A percentile compares a stretch with the other conserved stretches of the same genome.
These are phyloP conservation scores for Rhizoclosmatium globosum DNA, from an alignment of 192 early-diverging fungal genomes.

Conservation along the genomic window DNA sequence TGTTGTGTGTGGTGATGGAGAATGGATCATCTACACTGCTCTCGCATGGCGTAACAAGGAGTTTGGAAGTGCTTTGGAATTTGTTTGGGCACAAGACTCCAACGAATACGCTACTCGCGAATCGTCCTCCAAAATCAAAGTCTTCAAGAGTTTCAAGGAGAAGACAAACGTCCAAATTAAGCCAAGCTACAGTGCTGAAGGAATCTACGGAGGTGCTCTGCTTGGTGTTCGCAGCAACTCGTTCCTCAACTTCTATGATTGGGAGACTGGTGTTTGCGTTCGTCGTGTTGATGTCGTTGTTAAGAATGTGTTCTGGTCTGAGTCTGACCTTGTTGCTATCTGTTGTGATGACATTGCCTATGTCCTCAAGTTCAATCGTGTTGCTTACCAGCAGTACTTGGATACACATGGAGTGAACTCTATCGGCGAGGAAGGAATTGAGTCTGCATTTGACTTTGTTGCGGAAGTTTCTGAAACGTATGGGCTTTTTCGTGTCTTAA, in stretches of 20 bases:
- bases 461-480: slow-evolving; percentile 88
- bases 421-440: slow-evolving; percentile 91
- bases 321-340: slow-evolving; percentile 91
- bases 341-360: slow-evolving; percentile 94
- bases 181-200: slow-evolving; percentile 81
- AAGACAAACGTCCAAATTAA: slow-evolving; percentile 73
- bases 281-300: slow-evolving; percentile 94
- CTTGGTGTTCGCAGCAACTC: slow-evolving; percentile 85
- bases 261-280: slow-evolving; percentile 91
- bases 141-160: slow-evolving; percentile 98
- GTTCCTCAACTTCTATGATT: slow-evolving; percentile 97
- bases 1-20: slow-evolving; percentile 98
- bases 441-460: slow-evolving; percentile 95
- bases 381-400: slow-evolving; percentile 78
- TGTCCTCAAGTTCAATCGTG: slow-evolving; percentile 92
- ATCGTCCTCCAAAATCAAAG: slow-evolving; percentile 84
- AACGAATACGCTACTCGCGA: slow-evolving; percentile 98
- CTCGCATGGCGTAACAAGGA: slow-evolving; percentile 99
- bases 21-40: slow-evolving; percentile 99
- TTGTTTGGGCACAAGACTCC: slow-evolving; percentile 97
- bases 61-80: slow-evolving; percentile 93
- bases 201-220: slow-evolving; percentile 93
- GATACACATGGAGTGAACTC: slow-evolving; percentile 69
- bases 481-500: slow-evolving; percentile 10
- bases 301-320: slow-evolving; percentile 93